A percentile compares a stretch with the other conserved stretches of the same genome.
phyloP scores from a whole-genome alignment of 371 early-diverging fungal species.

The Mucor piriformis region DNA sequence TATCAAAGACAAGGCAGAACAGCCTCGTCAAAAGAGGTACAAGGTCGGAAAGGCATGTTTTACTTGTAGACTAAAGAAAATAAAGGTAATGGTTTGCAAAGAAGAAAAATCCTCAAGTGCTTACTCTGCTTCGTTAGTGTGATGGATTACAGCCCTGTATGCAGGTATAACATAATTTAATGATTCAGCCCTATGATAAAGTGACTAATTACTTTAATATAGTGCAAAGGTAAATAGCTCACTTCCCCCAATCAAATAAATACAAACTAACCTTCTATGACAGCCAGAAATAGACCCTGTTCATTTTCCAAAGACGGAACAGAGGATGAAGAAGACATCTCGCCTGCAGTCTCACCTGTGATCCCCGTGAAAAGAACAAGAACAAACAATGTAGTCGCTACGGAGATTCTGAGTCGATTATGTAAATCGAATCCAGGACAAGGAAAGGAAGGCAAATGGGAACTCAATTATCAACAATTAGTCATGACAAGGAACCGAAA shows the following conservation, averaged over 20 bases:
- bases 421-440: conserved; percentile 20
- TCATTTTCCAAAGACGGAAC: conserved; percentile 36
- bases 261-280: background rate
- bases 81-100: conserved; percentile 35
- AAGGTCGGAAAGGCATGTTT: conserved; percentile 53
- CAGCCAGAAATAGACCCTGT: conserved; percentile 32
- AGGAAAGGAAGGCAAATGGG: conserved; percentile 38
- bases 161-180: conserved; percentile 45
- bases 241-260: background rate
- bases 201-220: background rate
- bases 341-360: background rate
- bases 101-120: background rate
- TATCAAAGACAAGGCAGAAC: conserved; percentile 1
- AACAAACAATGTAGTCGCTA: background rate
- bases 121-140: conserved; percentile 29
- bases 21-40: conserved; percentile 37
- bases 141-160: conserved; percentile 59
- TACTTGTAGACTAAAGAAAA: conserved; percentile 52
- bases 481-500: background rate
- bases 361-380: background rate
- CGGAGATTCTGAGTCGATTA: conserved; percentile 12
- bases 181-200: background rate
- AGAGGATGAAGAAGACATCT: background rate
- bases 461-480: conserved; percentile 13
- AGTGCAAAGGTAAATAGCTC: conserved; percentile 18